A percentile compares a stretch with the other conserved stretches of the same genome.
phyloP scores from a whole-genome alignment of 495 filamentous ascomycete species.

The Clohesyomyces aquaticus region DNA sequence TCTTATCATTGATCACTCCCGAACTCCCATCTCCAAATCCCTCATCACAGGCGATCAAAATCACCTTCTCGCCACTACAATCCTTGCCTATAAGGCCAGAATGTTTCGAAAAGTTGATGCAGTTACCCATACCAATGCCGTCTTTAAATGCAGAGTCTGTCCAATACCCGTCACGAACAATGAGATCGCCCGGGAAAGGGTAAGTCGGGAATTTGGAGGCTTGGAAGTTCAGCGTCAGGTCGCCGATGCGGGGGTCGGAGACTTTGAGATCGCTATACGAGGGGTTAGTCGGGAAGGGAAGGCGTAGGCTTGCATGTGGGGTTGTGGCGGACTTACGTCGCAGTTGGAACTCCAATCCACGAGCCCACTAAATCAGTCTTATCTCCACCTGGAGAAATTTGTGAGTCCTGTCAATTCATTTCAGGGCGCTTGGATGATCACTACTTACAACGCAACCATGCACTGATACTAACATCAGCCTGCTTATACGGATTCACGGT shows the following conservation, averaged over 20 bases:
- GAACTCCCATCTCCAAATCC: conserved; percentile 1
- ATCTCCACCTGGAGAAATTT: not conserved
- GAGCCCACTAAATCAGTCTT: not conserved
- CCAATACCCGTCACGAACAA: not conserved
- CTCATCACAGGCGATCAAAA: not conserved
- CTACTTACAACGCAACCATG: not conserved
- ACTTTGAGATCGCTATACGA: not conserved
- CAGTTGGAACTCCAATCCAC: not conserved
- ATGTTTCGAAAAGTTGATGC: not conserved
- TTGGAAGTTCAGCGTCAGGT: conserved; percentile 4
- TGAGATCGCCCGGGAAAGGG: conserved; percentile 7
- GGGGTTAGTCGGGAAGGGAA: not conserved
- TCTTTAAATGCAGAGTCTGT: not conserved
- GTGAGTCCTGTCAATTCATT: not conserved
- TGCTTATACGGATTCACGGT: no score
- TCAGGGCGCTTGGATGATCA: not conserved
- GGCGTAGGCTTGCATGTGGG: not conserved
- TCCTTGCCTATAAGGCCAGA: not conserved
- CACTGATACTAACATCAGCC: no score
- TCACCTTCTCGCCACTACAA: not conserved
- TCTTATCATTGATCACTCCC: conserved; percentile 6
- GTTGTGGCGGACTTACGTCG: not conserved
- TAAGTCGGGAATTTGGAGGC: not conserved
- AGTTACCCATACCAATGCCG: conserved; percentile 4
- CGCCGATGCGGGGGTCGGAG: conserved; percentile 5